Evolutionary conservation across 495 filamentous ascomycete species (phyloP), one percentile per base, ranked within the genome.

Genomic region (Tetracladium setigerum): DNA sequence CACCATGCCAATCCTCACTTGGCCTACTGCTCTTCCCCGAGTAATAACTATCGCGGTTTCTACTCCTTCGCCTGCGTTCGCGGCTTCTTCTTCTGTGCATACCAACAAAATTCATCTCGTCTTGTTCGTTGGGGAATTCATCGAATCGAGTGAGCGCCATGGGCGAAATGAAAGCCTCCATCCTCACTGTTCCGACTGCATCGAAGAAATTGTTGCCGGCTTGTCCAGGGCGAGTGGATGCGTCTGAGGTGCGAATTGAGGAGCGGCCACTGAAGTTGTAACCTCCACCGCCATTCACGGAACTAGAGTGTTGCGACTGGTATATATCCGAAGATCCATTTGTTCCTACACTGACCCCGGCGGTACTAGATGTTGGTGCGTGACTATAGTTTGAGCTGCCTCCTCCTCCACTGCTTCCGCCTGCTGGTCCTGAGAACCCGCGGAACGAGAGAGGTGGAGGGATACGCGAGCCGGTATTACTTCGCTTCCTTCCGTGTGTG

Each of bases 161-260:
- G 12, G 77, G 76, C 47, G 79, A 81, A 44, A 90, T 84, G 59
- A 98, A 98, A 0, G 92, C 92, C 63, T 97, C 92, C 92, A 98
- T 98, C 24, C 92, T 80, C 34, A 98, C 80, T 9, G 89, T 95
- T 13, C 92, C 92, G 24, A 95, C 84, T 0, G 85, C 82, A 34
- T 84, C 81, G 61, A 83, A 82, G 65, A 83, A 83, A 49, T 83
- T 82, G 44, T 68, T 67, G 51, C 60, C 58, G 17, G 62, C 59
- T 6, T 57, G 54, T 18, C 60, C 61, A 11, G 62, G 62, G 9
- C 63, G 46, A 17, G 47, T 44, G 11, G 46, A 53, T 5, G 53
- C 55, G 16, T 60, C 58, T 14, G 49, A 58, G n/a, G 57, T 59
- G 14, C 54, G 57, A 13, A 58, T 44, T 1, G 58, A 61, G 2